These are phyloP conservation scores for Pseudognaphalium luteoalbum DNA, from an alignment of 129 eudicot genomes.

Conservation along the genomic window DNA sequence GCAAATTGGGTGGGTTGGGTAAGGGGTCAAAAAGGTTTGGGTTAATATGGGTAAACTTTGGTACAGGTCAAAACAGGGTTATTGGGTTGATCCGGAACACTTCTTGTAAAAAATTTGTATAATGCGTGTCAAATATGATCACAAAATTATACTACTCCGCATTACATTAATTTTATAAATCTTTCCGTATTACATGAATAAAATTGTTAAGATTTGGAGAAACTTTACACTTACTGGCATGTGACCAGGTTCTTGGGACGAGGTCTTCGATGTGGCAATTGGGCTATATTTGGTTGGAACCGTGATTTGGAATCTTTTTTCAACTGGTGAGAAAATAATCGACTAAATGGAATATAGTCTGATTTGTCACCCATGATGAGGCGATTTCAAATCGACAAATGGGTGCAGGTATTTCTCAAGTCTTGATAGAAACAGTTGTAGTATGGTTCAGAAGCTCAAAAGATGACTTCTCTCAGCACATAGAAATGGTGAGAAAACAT, in stretches of 20 bases:
- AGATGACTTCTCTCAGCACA: constrained; percentile 21
- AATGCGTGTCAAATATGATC: not conserved
- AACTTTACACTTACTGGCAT: constrained; percentile 20
- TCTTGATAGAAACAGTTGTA: constrained; percentile 21
- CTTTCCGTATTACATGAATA: not conserved
- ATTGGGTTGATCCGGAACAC: not conserved
- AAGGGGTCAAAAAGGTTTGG: not conserved
- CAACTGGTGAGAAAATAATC: constrained; percentile 87
- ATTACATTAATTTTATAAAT: not conserved
- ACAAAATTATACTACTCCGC: not conserved
- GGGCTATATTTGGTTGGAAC: constrained; percentile 88
- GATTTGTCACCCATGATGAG: constrained; percentile 22
- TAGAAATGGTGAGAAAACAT: constrained; percentile 11
- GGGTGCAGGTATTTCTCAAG: constrained; percentile 24
- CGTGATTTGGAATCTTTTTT: constrained; percentile 85
- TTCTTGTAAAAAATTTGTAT: not conserved
- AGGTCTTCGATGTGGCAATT: constrained; percentile 88
- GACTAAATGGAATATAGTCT: constrained; percentile 33
- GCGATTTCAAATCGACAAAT: constrained; percentile 16
- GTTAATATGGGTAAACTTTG: not conserved
- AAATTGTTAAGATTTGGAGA: not conserved
- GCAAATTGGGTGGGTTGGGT: not conserved
- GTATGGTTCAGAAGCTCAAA: constrained; percentile 14
- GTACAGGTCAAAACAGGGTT: not conserved
- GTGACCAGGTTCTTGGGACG: constrained; percentile 89